Evolutionary conservation across 176 grass and related monocot genomes (phyloP).

Genomic region (Carex myosuroides): DNA sequence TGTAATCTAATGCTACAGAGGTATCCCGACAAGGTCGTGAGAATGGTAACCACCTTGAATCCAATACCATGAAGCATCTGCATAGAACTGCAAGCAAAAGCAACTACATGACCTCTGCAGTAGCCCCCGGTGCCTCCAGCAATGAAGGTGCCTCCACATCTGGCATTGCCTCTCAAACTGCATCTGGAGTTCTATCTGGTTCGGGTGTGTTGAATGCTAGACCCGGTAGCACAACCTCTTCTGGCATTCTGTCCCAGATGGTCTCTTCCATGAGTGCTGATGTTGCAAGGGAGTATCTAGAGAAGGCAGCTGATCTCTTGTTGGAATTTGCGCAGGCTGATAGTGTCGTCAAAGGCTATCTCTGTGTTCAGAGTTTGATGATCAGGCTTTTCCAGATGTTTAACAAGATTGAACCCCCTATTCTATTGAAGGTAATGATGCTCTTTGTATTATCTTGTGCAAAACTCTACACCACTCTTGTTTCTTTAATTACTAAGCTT

Average conservation of each 20-base stretch:
- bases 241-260: constrained; percentile 88
- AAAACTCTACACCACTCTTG: not conserved
- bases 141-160: constrained; percentile 87
- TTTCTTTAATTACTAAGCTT: not conserved
- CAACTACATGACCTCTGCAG: constrained; percentile 13
- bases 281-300: constrained; percentile 85
- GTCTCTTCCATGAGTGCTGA: constrained; percentile 85
- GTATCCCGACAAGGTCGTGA: constrained; percentile 88
- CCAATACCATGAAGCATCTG: constrained; percentile 39
- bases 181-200: constrained; percentile 95
- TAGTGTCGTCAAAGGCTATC: constrained; percentile 70
- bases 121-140: constrained; percentile 28
- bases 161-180: constrained; percentile 83
- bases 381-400: constrained; percentile 96
- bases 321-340: constrained; percentile 96
- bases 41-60: constrained; percentile 56
- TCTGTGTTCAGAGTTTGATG: constrained; percentile 81
- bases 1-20: constrained; percentile 38
- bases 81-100: constrained; percentile 54
- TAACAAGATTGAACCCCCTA: constrained; percentile 91
- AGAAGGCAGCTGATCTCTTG: constrained; percentile 95
- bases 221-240: constrained; percentile 94
- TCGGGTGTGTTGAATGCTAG: constrained; percentile 97
- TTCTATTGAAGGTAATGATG: constrained; percentile 73
- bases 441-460: not conserved